phyloP scores from a whole-genome alignment of 495 filamentous ascomycete species.

The Penicillium cataractarum region DNA sequence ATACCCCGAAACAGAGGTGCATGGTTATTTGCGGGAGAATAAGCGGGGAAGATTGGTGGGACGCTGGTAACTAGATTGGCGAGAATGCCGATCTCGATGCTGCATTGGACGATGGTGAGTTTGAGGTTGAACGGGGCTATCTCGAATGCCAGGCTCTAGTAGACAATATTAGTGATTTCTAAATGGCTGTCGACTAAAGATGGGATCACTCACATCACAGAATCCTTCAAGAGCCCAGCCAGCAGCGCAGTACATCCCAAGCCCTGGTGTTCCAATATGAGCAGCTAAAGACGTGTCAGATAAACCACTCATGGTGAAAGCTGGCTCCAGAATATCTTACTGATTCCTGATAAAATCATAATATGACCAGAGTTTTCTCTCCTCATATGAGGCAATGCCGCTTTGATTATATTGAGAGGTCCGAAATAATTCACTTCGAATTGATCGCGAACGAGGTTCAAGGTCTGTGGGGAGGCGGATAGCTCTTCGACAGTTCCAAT shows the following conservation, averaged over 20 bases:
- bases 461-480: constrained; percentile 67
- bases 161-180: not conserved
- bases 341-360: constrained; percentile 85
- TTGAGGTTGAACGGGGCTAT: constrained; percentile 97
- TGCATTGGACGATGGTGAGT: constrained; percentile 91
- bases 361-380: constrained; percentile 82
- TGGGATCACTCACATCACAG: constrained; percentile 65
- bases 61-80: constrained; percentile 84
- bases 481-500: constrained; percentile 93
- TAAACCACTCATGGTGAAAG: not conserved
- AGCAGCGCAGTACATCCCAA: constrained; percentile 87
- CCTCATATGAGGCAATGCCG: constrained; percentile 78
- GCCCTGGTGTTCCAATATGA: constrained; percentile 89
- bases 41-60: constrained; percentile 71
- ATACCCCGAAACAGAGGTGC: constrained; percentile 83
- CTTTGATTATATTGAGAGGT: constrained; percentile 93
- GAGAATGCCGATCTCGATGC: constrained; percentile 78
- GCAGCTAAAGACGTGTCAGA: constrained; percentile 55
- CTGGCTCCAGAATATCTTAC: constrained; percentile 38
- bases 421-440: constrained; percentile 96
- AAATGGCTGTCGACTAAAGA: not conserved
- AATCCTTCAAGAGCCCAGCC: constrained; percentile 98
- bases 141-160: constrained; percentile 85
- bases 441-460: constrained; percentile 81
- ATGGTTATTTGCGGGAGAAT: constrained; percentile 72